phyloP scores from a whole-genome alignment of 2,329 filamentous ascomycete species.

The Sporothrix dimorphospora region DNA sequence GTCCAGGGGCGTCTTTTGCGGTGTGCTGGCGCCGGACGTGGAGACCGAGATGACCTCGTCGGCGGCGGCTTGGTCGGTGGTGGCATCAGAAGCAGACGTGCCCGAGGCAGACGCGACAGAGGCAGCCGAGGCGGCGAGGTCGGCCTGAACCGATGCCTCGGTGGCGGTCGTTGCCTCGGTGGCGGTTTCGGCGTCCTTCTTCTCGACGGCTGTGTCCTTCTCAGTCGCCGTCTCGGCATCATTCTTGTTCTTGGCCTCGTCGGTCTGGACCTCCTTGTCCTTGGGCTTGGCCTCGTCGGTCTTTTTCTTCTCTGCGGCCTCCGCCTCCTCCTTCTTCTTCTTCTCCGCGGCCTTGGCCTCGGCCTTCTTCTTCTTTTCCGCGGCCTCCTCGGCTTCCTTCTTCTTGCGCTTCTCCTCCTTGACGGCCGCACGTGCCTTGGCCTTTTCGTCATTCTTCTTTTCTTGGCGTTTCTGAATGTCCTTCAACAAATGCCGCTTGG shows the following conservation, averaged over 20 bases:
- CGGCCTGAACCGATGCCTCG: neutral
- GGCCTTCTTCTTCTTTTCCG: slow-evolving; percentile 34
- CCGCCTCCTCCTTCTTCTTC: slow-evolving; percentile 32
- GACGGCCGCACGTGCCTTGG: slow-evolving; percentile 43
- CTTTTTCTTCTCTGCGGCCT: slow-evolving; percentile 26
- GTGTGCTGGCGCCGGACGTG: slow-evolving; percentile 35
- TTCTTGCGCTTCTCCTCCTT: slow-evolving; percentile 37
- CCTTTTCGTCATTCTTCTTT: slow-evolving; percentile 49
- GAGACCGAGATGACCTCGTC: slow-evolving; percentile 28
- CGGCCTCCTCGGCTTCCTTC: slow-evolving; percentile 34
- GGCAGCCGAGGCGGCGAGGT: neutral
- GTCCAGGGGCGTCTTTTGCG: slow-evolving; percentile 38
- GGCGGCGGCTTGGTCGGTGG: neutral
- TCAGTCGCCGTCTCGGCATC: slow-evolving; percentile 27
- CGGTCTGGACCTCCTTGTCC: slow-evolving; percentile 32
- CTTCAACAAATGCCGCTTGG: slow-evolving; percentile 44
- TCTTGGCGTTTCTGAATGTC: slow-evolving; percentile 46
- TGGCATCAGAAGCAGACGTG: neutral
- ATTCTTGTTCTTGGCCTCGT: slow-evolving; percentile 1
- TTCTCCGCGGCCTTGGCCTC: slow-evolving; percentile 36
- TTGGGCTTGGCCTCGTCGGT: slow-evolving; percentile 28
- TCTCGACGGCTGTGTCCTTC: neutral
- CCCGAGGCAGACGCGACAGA: neutral
- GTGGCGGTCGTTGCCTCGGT: neutral
- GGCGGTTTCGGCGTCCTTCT: neutral